Base-by-base conservation (phyloP, 306 rosid species). In the Abrus precatorius region DNA sequence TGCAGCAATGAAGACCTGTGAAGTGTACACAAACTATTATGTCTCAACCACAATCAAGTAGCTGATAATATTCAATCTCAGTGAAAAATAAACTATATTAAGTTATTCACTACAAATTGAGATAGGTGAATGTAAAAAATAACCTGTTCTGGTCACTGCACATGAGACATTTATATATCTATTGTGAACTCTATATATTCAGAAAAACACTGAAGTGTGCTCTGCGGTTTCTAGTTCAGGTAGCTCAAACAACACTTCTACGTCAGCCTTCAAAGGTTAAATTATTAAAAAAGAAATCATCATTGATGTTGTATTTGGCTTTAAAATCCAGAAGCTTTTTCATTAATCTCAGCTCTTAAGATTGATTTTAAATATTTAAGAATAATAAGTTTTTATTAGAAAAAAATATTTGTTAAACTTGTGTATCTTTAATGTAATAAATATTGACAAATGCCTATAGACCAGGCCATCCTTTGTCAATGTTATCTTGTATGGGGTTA, bases 131-230 rank as follows among this genome's bases (percentile, higher is more conserved):
- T 68, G 12, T 9, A 3, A 53, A 48, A 83, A 78, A 49, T 40
- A 69, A 89, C 93, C 91, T 89, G 89, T 87, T 88, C 70, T 87
- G 88, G 52, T 89, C 96, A 65, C 89, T 89, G 69, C 96, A 89
- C 93, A 91, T 89, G 9, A 91, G 89, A 78, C 87, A 86, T 1
- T 20, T 20, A 78, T 62, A 68, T 84, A 89, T 79, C 69, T 83
- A 6, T 75, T 82, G 12, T 52, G 41, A 73, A 81, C 73, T 79
- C 68, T 86, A 52, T 75, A 89, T 27, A 90, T 57, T 29, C 77
- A 59, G 59, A 90, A 90, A 86, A 69, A 88, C 47, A 92, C 50
- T 7, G 87, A 86, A 53, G 94, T 92, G 6, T 89, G 84, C 71
- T 92, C 92, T 0, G 85, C 89, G 20, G 66, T 74, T 62, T 87